Base-by-base conservation (phyloP, 2,329 filamentous ascomycete genomes). In the Calonectria pauciramosa region DNA sequence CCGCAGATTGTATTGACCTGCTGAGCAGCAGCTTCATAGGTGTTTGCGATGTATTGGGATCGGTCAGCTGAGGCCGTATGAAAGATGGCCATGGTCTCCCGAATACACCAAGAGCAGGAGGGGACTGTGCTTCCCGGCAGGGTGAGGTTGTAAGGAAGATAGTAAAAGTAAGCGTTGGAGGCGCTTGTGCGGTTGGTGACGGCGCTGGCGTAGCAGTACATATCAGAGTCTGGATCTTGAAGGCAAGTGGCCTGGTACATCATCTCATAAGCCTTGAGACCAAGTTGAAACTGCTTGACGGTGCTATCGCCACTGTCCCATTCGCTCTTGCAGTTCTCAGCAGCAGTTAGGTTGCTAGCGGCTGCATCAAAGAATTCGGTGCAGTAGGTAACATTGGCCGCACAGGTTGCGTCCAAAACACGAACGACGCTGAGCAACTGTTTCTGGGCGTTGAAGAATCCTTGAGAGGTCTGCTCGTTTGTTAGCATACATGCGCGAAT, bases 171-270 rank as follows among this genome's bases (percentile, higher is more conserved):
- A 41, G 92, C 90, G 83, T 97, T 94, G 38, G 92, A 91, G 0
- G 94, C 88, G 11, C 91, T 93, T 28, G 91, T 90, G 8, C 87
- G 83, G 85, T 98, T 98, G 63, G 94, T 95, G 74, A 96, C 92
- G 65, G 96, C 95, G 79, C 95, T 93, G 78, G 94, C 94, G 84
- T 95, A 98, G 87, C 92, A 94, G 87, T 96, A 98, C 78, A 92
- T 90, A 66, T 89, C 89, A 1, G 92, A 92, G 0, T 87, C 85
- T 0, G 91, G 88, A 82, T 95, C 91, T 74, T 91, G 92, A 26
- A 98, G 89, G 83, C 97, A 99, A 9, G 94, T 94, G 4, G 95
- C 95, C 64, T 91, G 89, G 86, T 96, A 98, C 36, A 98, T 86
- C 34, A 93, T 90, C 76, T 93, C 88, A 86, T 98, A 99, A 56